These are phyloP conservation scores for Helichrysum umbraculigerum DNA, from an alignment of 129 eudicot genomes.

Conservation along the genomic window DNA sequence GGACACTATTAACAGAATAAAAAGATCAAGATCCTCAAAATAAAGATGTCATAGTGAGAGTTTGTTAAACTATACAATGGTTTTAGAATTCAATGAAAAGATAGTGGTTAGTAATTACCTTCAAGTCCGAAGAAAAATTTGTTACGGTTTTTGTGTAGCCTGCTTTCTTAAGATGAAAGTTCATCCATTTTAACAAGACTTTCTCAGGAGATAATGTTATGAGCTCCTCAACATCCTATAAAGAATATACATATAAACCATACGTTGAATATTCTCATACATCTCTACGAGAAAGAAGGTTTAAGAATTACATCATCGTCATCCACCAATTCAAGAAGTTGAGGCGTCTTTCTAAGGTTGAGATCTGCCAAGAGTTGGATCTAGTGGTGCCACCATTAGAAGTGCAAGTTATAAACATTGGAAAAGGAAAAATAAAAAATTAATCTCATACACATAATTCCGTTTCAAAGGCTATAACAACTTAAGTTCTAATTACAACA, in stretches of 20 bases:
- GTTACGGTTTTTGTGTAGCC: constrained; percentile 78
- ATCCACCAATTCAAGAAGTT: constrained; percentile 86
- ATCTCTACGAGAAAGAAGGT: constrained; percentile 12
- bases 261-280: constrained; percentile 7
- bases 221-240: constrained; percentile 94
- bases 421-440: not conserved
- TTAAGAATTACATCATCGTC: constrained; percentile 63
- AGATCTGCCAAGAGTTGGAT: constrained; percentile 96
- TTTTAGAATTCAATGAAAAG: not conserved
- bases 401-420: constrained; percentile 3
- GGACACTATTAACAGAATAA: not conserved
- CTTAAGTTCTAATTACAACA: not conserved
- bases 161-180: constrained; percentile 89
- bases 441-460: not conserved
- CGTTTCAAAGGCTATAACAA: constrained; percentile 8
- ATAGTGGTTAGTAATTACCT: constrained; percentile 44
- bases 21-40: constrained; percentile 14
- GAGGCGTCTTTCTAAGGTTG: constrained; percentile 91
- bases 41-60: constrained; percentile 3
- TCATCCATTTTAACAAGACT: constrained; percentile 85
- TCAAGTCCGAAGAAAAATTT: constrained; percentile 76
- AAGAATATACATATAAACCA: constrained; percentile 21
- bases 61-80: constrained; percentile 10
- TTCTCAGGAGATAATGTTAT: constrained; percentile 82
- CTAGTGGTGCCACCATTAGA: constrained; percentile 41